These are phyloP conservation scores for Umbellularia californica DNA, from an alignment of 164 flowering plant genomes.

Conservation along the genomic window DNA sequence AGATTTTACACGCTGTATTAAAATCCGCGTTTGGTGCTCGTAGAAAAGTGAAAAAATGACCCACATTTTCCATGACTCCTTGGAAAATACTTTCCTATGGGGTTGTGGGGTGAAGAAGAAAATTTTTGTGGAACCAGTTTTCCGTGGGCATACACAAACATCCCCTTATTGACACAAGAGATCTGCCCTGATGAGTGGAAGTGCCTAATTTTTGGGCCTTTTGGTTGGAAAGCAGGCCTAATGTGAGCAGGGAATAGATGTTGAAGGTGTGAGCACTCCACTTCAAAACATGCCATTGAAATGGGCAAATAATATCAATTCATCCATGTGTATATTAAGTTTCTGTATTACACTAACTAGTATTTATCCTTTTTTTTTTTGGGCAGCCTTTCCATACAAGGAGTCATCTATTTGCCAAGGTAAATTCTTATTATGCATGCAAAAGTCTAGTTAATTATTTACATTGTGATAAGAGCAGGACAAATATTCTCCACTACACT, in stretches of 20 bases:
- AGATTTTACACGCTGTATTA: too few relatives aligned
- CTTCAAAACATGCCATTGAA: not conserved
- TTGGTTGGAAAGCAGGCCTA: not conserved
- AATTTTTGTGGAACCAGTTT: too few relatives aligned
- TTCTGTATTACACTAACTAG: not conserved
- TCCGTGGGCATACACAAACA: too few relatives aligned
- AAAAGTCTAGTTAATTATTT: too few relatives aligned
- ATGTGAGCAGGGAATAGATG: not conserved
- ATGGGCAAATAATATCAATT: not conserved
- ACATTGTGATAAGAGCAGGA: too few relatives aligned
- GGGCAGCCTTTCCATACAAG: constrained; percentile 83
- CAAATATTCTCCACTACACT: too few relatives aligned
- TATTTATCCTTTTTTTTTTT: constrained; percentile 3
- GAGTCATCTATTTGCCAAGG: constrained; percentile 77
- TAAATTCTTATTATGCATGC: constrained; percentile 17
- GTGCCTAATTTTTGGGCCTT: too few relatives aligned
- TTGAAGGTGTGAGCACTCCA: not conserved
- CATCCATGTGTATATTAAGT: not conserved
- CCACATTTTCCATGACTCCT: too few relatives aligned
- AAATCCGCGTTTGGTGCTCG: too few relatives aligned
- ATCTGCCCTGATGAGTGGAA: not conserved
- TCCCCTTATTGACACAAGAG: not conserved
- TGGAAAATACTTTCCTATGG: too few relatives aligned
- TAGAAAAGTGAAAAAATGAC: too few relatives aligned
- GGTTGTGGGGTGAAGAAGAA: too few relatives aligned